Conservation (phyloP, 2,329 filamentous ascomycete genomes). For the Microdochium nivale region DNA sequence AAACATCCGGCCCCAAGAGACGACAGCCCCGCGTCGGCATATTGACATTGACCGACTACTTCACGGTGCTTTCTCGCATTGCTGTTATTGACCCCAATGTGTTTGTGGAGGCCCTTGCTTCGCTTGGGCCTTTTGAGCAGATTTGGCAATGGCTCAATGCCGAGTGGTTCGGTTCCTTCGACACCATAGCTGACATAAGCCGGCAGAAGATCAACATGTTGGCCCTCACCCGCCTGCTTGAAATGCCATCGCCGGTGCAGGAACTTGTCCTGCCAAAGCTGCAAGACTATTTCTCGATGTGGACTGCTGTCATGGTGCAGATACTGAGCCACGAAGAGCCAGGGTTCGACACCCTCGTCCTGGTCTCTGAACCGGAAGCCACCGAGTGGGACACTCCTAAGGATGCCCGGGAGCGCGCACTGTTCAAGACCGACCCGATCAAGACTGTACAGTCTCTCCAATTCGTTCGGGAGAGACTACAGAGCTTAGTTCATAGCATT, state of each 20-base stretch:
- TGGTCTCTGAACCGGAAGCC: conserved; percentile 26
- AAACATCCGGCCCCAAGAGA: conserved; percentile 73
- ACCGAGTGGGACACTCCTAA: conserved; percentile 49
- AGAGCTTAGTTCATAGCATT: conserved; percentile 45
- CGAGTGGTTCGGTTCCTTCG: conserved; percentile 63
- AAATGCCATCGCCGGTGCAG: conserved; percentile 49
- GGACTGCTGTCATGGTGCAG: conserved; percentile 62
- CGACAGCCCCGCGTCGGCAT: conserved; percentile 62
- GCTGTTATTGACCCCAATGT: conserved; percentile 62
- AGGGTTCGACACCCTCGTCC: conserved; percentile 42
- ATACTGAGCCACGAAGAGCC: conserved; percentile 46
- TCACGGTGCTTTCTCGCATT: conserved; percentile 72
- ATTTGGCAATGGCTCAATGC: conserved; percentile 51
- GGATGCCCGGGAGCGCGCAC: conserved; percentile 41
- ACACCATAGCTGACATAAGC: conserved; percentile 56
- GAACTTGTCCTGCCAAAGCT: conserved; percentile 51
- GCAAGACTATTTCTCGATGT: conserved; percentile 68
- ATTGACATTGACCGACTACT: conserved; percentile 76
- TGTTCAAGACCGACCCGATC: conserved; percentile 54
- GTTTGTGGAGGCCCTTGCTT: conserved; percentile 51
- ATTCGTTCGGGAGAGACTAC: conserved; percentile 56
- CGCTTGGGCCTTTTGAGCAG: conserved; percentile 35
- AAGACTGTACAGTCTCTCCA: conserved; percentile 55
- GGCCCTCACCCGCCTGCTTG: conserved; percentile 62
- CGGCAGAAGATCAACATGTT: conserved; percentile 66